Percentiles rank a stretch among this genome's conserved stretches.
These are phyloP conservation scores for Termitomyces sp. DNA, from an alignment of 768 basidiomycete species.

Conservation along the genomic window DNA sequence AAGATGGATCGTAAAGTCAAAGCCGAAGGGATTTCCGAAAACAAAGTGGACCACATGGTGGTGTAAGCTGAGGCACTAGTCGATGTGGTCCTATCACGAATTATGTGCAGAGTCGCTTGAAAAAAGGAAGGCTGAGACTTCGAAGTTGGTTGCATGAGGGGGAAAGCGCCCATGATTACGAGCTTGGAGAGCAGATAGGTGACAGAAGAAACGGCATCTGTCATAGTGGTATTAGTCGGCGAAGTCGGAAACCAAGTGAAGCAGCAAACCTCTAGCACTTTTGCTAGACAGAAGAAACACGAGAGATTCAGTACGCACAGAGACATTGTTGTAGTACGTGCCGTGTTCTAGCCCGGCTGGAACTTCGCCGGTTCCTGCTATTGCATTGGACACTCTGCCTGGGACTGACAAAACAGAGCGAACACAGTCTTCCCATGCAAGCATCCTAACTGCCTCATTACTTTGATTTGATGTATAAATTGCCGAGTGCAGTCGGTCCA, in stretches of 20 bases:
- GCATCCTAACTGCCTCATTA: constrained; percentile 18
- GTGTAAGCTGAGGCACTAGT: constrained; percentile 31
- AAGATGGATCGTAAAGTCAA: constrained; percentile 52
- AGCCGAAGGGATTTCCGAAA: constrained; percentile 44
- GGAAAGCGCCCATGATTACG: constrained; percentile 63
- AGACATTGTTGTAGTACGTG: constrained; percentile 48
- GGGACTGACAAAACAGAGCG: constrained; percentile 62
- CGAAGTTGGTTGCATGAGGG: constrained; percentile 38
- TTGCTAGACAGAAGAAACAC: constrained; percentile 37
- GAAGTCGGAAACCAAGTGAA: constrained; percentile 1
- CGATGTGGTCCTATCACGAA: constrained; percentile 34
- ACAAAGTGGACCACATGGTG: constrained; percentile 40
- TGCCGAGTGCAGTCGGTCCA: constrained; percentile 59
- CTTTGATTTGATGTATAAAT: constrained; percentile 29
- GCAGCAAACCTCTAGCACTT: constrained; percentile 34
- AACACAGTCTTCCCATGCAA: constrained; percentile 75
- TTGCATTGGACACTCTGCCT: constrained; percentile 70
- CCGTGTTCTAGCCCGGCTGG: constrained; percentile 51
- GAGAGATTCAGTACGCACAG: constrained; percentile 46
- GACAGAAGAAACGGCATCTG: constrained; percentile 37
- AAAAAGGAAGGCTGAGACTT: constrained; percentile 75
- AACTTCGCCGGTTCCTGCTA: constrained; percentile 32
- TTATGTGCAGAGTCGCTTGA: constrained; percentile 37
- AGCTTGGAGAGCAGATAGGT: constrained; percentile 60
- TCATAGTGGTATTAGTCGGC: constrained; percentile 4